These are phyloP conservation scores for Plenodomus tracheiphilus DNA, from an alignment of 2,329 filamentous ascomycete genomes.

Conservation along the genomic window DNA sequence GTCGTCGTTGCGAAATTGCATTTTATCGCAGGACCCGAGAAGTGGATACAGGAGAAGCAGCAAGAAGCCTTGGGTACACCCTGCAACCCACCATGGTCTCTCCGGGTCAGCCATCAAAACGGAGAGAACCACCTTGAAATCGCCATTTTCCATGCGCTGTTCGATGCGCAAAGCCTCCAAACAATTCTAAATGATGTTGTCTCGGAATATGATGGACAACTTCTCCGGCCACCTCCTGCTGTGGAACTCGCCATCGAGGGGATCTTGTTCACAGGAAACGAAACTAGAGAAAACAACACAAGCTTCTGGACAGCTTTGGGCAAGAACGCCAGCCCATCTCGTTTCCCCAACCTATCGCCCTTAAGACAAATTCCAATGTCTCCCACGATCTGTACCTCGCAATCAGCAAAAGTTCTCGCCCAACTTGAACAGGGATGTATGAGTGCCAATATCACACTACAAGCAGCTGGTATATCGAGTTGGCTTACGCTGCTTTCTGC, in stretches of 20 bases:
- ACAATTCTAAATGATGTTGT: slow-evolving; percentile 65
- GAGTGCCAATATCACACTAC: slow-evolving; percentile 67
- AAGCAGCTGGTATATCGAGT: slow-evolving; percentile 73
- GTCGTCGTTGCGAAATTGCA: slow-evolving; percentile 4
- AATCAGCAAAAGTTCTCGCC: slow-evolving; percentile 47
- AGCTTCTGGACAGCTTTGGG: slow-evolving; percentile 67
- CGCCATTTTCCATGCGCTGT: slow-evolving; percentile 78
- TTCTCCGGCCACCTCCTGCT: slow-evolving; percentile 25
- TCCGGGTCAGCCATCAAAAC: slow-evolving; percentile 52
- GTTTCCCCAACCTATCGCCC: slow-evolving; percentile 78
- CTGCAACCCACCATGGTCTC: slow-evolving; percentile 65
- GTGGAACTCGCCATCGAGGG: slow-evolving; percentile 50
- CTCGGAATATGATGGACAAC: slow-evolving; percentile 40
- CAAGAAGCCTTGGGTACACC: slow-evolving; percentile 49
- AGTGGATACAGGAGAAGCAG: slow-evolving; percentile 29
- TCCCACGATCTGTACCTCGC: slow-evolving; percentile 42
- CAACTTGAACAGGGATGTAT: slow-evolving; percentile 62
- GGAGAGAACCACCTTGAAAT: slow-evolving; percentile 47
- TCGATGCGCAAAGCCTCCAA: slow-evolving; percentile 77
- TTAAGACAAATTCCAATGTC: slow-evolving; percentile 47
- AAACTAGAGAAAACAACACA: slow-evolving; percentile 37
- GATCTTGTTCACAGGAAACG: slow-evolving; percentile 48
- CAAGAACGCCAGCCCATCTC: slow-evolving; percentile 60
- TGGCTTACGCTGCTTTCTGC: slow-evolving; percentile 76
- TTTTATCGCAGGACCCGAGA: slow-evolving; percentile 5